Percentiles rank a stretch among this genome's conserved stretches.
Conservation (phyloP, 169 alveolate genomes). For the Perkinsus chesapeaki region DNA sequence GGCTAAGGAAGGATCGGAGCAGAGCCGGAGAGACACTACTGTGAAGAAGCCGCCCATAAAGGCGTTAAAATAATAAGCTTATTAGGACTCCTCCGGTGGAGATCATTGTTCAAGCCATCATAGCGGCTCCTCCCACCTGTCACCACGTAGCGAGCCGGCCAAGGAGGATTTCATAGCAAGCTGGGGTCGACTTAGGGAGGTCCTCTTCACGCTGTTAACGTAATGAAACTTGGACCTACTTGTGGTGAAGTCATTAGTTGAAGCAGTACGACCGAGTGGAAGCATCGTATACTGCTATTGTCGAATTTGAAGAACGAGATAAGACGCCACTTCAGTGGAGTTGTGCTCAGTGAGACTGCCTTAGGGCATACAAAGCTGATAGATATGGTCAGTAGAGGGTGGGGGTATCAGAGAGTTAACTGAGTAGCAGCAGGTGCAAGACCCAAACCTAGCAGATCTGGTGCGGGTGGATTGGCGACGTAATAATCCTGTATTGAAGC, state of each 20-base stretch:
- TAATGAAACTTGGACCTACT: not conserved
- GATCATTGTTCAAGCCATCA: not conserved
- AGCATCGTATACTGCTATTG: not conserved
- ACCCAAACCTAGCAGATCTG: not conserved
- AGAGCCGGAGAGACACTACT: not conserved
- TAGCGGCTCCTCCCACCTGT: not conserved
- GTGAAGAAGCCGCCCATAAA: not conserved
- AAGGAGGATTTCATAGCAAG: not conserved
- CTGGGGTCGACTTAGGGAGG: not conserved
- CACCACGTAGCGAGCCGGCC: not conserved
- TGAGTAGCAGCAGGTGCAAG: not conserved
- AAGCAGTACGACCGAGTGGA: not conserved
- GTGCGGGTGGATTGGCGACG: not conserved
- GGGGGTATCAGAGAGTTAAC: not conserved
- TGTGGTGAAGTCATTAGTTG: not conserved
- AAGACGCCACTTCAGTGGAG: not conserved
- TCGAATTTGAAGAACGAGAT: not conserved
- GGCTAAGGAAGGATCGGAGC: not conserved
- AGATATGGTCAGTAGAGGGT: not conserved
- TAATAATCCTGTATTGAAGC: not conserved
- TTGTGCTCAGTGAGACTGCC: not conserved
- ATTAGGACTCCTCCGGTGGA: not conserved
- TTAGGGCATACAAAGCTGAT: not conserved
- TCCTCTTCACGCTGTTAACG: not conserved
- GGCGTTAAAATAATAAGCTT: not conserved